Base-by-base conservation (phyloP, 148 eudicot species). In the Fagopyrum homotropicum region DNA sequence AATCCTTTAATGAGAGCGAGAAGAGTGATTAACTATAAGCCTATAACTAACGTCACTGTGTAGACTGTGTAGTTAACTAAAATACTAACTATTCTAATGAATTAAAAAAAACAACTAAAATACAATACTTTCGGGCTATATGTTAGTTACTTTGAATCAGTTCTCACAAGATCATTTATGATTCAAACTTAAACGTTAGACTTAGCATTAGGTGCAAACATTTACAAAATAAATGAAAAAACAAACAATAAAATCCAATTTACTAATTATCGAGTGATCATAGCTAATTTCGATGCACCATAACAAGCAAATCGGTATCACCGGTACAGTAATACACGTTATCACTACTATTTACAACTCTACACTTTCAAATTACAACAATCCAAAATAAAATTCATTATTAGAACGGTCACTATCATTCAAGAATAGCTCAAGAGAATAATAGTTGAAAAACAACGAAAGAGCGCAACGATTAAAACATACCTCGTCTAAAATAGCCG, bases 1-100 rank as follows among this genome's bases (percentile, higher is more conserved):
- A 52, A 52, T 72, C 90, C 93, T 89, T 76, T 15, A 19, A 45
- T 35, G 26, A 9, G 35, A 52, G 10, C 8, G 4, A 35, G 26
- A 60, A 22, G 12, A 26, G 12, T 22, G 40, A 60, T 60, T 60
- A 60, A 60, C 14, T 26, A 22, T 60, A 35, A 60, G 66, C 35
- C 26, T 9, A 60, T 60, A 60, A 26, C 30, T 60, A 35, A 35
- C 3, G 40, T 35, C 19, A 12, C 16, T 57, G 63, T 60, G 43
- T 22, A 22, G 40, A 17, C 66, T 29, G 19, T 11, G 66, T 29
- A 56, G 8, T 26, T 60, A 60, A 26, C 43, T 22, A 26, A 63
- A 16, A 63, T 35, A 63, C 5, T 26, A 30, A 63, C 11, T 16
- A 63, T 15, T 30, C 35, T 11, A 63, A 63, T 63, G 45, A 11